Conservation (phyloP, 2,329 filamentous ascomycete species). For the Pseudophaeomoniella oleicola region DNA sequence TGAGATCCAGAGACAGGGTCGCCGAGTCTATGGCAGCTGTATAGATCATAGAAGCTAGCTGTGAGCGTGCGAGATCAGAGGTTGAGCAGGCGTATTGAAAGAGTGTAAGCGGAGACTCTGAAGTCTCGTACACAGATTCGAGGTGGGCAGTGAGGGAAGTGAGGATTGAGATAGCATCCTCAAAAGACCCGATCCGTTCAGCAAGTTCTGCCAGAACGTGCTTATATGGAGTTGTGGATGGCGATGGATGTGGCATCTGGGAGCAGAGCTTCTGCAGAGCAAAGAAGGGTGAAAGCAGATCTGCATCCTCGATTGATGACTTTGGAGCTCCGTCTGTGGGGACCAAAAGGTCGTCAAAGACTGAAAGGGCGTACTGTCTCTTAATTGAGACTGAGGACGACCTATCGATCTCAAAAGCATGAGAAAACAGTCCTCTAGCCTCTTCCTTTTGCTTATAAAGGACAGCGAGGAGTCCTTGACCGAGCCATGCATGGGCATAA, state of each 20-base stretch:
- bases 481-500: slow-evolving; percentile 84
- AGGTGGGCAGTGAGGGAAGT: slow-evolving; percentile 52
- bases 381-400: slow-evolving; percentile 59
- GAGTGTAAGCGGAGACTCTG: slow-evolving; percentile 61
- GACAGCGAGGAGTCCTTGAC: slow-evolving; percentile 74
- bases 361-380: slow-evolving; percentile 62
- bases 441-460: slow-evolving; percentile 60
- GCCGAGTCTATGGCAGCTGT: slow-evolving; percentile 62
- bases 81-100: slow-evolving; percentile 69
- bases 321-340: slow-evolving; percentile 29
- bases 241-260: slow-evolving; percentile 59
- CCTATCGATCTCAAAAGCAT: slow-evolving; percentile 85
- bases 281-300: slow-evolving; percentile 76
- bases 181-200: slow-evolving; percentile 61
- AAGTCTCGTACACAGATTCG: slow-evolving; percentile 71
- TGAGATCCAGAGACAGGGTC: slow-evolving; percentile 65
- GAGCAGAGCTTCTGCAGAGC: slow-evolving; percentile 46
- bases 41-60: slow-evolving; percentile 55
- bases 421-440: slow-evolving; percentile 73
- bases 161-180: slow-evolving; percentile 48
- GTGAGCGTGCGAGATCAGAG: slow-evolving; percentile 71
- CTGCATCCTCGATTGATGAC: slow-evolving; percentile 9
- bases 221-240: slow-evolving; percentile 54
- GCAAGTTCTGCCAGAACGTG: slow-evolving; percentile 71
- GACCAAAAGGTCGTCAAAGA: slow-evolving; percentile 66